phyloP scores from a whole-genome alignment of 202 grass and related monocot species.

The Schoenoplectus tabernaemontani region DNA sequence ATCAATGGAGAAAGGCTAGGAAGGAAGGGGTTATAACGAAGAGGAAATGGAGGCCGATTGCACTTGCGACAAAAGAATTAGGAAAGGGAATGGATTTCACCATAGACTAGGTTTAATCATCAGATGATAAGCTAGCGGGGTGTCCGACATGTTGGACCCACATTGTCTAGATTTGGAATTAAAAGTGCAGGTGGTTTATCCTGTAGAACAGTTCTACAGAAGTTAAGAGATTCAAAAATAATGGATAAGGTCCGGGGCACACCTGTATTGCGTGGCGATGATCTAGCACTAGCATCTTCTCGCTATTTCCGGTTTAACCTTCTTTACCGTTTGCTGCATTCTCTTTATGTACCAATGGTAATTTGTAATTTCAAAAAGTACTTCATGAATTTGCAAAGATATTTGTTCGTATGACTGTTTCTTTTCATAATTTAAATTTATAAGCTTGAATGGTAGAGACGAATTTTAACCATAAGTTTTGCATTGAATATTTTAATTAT shows the following conservation, averaged over 20 bases:
- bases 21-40: not conserved
- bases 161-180: no score
- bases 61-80: not conserved
- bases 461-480: not conserved
- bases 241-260: constrained; percentile 11
- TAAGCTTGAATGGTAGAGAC: not conserved
- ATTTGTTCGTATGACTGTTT: not conserved
- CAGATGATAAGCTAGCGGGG: not conserved
- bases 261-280: constrained; percentile 19
- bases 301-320: not conserved
- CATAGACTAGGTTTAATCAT: not conserved
- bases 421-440: not conserved
- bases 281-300: not conserved
- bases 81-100: not conserved
- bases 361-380: no score
- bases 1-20: not conserved
- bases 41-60: no score
- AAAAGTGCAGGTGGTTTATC: not conserved
- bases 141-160: not conserved
- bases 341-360: not conserved
- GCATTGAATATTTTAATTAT: not conserved
- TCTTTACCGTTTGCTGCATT: not conserved
- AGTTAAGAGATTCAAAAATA: not conserved
- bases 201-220: not conserved
- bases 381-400: no score